Evolutionary conservation across 805 yeast species (phyloP).

Genomic region (Lipomyces kockii): DNA sequence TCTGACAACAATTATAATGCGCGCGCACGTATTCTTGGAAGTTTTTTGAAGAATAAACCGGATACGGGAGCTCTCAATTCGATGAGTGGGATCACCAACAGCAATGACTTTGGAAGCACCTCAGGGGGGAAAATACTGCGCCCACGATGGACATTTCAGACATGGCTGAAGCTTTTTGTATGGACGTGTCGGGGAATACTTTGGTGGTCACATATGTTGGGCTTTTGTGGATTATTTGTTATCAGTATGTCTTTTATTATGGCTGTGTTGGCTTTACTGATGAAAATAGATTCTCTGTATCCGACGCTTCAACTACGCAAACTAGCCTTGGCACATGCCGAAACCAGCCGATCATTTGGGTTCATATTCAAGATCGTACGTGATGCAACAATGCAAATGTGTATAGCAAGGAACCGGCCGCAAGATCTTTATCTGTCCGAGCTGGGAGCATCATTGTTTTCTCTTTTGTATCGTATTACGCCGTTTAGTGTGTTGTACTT

Average conservation of each 20-base stretch:
- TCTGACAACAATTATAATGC: slow-evolving; percentile 26
- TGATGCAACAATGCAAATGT: neutral
- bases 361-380: neutral
- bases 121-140: neutral
- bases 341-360: neutral
- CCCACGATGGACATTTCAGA: slow-evolving; percentile 11
- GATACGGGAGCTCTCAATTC: neutral
- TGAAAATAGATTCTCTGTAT: slow-evolving; percentile 7
- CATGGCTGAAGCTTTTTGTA: slow-evolving; percentile 10
- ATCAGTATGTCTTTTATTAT: slow-evolving; percentile 8
- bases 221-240: slow-evolving; percentile 3
- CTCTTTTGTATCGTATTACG: slow-evolving; percentile 4
- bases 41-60: slow-evolving; percentile 16
- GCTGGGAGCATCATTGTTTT: slow-evolving; percentile 4
- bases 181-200: slow-evolving; percentile 23
- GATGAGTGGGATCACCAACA: neutral
- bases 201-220: slow-evolving; percentile 9
- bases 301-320: slow-evolving; percentile 1
- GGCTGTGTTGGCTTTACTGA: neutral
- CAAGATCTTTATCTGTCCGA: neutral
- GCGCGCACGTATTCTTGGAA: slow-evolving; percentile 22
- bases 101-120: neutral
- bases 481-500: slow-evolving; percentile 16
- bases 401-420: neutral
- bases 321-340: slow-evolving; percentile 4